Base-by-base conservation (phyloP, 164 flowering plant genomes). In the Tinospora cordifolia region DNA sequence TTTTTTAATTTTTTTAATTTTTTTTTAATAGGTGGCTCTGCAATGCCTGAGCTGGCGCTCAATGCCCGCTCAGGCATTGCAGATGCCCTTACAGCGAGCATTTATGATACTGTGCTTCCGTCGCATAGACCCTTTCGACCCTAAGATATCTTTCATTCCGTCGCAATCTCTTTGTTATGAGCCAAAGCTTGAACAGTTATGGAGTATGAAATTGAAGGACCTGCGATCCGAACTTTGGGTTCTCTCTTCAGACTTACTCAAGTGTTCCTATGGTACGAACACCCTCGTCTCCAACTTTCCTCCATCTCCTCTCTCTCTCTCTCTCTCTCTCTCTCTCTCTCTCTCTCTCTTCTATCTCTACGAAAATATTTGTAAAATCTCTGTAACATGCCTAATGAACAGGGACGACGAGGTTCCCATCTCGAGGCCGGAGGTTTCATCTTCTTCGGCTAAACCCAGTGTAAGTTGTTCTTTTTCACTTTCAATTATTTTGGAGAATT, bases 221-320 rank as follows among this genome's bases (percentile, higher is more conserved):
- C 87, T 34, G 89, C 89, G 6, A 84, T 86, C 65, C 76, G 22
- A 77, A 87, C 89, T 41, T 84, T 90, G 27, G 93, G 89, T 40
- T 79, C 89, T 63, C 87, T 87, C 68, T 86, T 88, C 81, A 84
- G 84, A 71, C 82, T 88, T 73, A 87, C 93, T 10, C 78, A 86
- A 83, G 85, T 86, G 59, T 77, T 72, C 69, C 77, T 88, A 65
- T 85, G 88, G 97, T 87, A 0, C 19, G 62, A 25, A 65, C 64
- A 66, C 15, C 71, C 34, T 72, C 65, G 44, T 30, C 65, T 57
- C 71, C 73, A 63, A 26, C 51, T 73, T 25, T 47, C 36, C 36
- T 14, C 38, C 6, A 17, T 34, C 51, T 46, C n/a, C 14, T 21
- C 44, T 59, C 22, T 24, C 14, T 67, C 30, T 44, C 25, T 14